phyloP scores from a whole-genome alignment of 352 stramenopile species.

The Pythium brachiatum region DNA sequence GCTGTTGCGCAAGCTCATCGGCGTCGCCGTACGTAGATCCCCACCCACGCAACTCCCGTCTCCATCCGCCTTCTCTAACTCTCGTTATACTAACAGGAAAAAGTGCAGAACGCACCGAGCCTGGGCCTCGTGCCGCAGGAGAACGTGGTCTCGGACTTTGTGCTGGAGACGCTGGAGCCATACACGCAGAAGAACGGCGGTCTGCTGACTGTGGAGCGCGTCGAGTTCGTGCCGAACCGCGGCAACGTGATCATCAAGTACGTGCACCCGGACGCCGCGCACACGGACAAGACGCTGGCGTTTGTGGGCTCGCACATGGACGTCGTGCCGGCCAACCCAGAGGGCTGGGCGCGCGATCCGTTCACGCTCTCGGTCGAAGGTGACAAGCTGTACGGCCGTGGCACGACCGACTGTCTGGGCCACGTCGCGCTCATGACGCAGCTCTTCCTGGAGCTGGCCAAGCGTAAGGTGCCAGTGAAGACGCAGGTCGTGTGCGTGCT shows the following conservation, averaged over 20 bases:
- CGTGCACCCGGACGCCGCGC: constrained; percentile 33
- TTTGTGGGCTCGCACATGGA: constrained; percentile 92
- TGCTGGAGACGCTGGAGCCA: constrained; percentile 81
- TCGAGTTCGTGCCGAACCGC: constrained; percentile 81
- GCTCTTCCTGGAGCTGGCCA: constrained; percentile 72
- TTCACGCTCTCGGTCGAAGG: constrained; percentile 88
- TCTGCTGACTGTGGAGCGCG: constrained; percentile 62
- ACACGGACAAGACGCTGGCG: constrained; percentile 70
- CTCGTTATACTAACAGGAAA: constrained; percentile 34
- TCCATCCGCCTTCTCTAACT: constrained; percentile 4
- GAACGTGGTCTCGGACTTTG: constrained; percentile 87
- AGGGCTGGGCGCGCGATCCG: constrained; percentile 86
- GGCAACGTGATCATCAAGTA: constrained; percentile 94
- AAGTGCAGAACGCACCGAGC: constrained; percentile 65
- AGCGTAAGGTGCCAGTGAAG: constrained; percentile 67
- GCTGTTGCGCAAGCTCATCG: constrained; percentile 85
- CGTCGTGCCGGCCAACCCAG: constrained; percentile 91
- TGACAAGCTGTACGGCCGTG: constrained; percentile 90
- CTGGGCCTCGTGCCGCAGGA: constrained; percentile 79
- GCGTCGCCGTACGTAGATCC: constrained; percentile 53
- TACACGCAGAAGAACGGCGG: constrained; percentile 69
- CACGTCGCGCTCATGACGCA: constrained; percentile 91
- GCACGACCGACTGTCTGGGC: constrained; percentile 92
- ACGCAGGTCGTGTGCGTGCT: constrained; percentile 86
- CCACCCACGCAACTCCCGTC: constrained; percentile 4